These are phyloP conservation scores for Arctium minus DNA, from an alignment of 129 eudicot species.

Conservation along the genomic window DNA sequence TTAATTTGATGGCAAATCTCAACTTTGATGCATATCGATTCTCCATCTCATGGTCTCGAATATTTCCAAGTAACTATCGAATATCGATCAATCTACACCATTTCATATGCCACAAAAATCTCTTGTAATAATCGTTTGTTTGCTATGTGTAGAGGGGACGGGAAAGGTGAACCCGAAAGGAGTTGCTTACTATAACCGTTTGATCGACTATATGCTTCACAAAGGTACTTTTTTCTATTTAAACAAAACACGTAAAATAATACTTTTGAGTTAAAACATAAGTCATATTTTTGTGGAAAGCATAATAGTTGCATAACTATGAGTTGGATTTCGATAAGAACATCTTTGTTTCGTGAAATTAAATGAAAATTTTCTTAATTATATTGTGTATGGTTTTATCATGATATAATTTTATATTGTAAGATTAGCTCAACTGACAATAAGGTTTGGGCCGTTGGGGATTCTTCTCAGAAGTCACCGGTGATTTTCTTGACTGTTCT, in stretches of 20 bases:
- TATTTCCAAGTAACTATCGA: slow-evolving; percentile 58
- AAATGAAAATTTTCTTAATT: no score
- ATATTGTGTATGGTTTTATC: no score
- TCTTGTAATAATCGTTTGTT: background rate
- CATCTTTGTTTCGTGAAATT: background rate
- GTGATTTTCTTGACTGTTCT: no score
- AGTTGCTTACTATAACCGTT: slow-evolving; percentile 78
- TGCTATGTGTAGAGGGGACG: slow-evolving; percentile 52
- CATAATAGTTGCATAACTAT: no score
- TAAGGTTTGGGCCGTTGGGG: no score
- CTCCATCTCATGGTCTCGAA: slow-evolving; percentile 87
- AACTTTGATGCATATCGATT: slow-evolving; percentile 88
- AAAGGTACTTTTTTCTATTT: slow-evolving; percentile 36
- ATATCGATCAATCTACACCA: background rate
- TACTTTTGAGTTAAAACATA: background rate
- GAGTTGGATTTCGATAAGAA: no score
- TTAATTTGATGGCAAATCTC: slow-evolving; percentile 68
- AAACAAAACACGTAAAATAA: background rate
- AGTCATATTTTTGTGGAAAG: background rate
- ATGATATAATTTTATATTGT: no score
- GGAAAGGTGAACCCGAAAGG: slow-evolving; percentile 77
- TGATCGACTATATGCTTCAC: slow-evolving; percentile 70
- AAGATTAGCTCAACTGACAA: no score
- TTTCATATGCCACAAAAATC: background rate
- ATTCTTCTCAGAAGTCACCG: no score